Base-by-base conservation (phyloP, 352 stramenopile species). In the Phytophthora lateralis region DNA sequence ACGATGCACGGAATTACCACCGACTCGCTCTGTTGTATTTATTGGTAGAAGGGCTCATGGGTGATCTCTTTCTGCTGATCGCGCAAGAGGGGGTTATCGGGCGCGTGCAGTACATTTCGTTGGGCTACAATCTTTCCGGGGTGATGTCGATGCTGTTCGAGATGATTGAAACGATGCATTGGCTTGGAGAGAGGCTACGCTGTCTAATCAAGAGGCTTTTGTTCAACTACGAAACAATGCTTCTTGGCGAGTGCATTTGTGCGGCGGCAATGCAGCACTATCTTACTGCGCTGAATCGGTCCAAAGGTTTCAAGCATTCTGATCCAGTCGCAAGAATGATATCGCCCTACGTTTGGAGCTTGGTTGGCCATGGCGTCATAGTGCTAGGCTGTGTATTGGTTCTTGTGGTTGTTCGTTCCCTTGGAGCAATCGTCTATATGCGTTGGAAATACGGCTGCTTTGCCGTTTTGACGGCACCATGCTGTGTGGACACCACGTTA, bases 61-160 rank as follows among this genome's bases (percentile, higher is more conserved):
- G 46, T 15, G 70, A 78, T 24, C 24, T 78, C 4, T 75, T 75
- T 50, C 21, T 78, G 20, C 38, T 78, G 21, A 73, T 75, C 17
- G 66, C 70, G 24, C 57, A 75, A 32, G 66, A 72, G 29, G 66
- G 70, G 5, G n/a, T 65, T 18, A 44, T 55, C 15, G 61, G 61
- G 0, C 52, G 50, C 2, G 37, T 66, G 34, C 70, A 75, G 57
- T 78, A 75, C n/a, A 68, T 73, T 42, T 78, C 70, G 9, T 32
- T 75, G 14, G 54, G 70, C 41, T 78, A 78, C 48, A 78, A 78
- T 20, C 42, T 78, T 6, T 68, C 66, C 0, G 59, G 70, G 24
- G 49, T 78, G 7, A 55, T 78, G 44, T 75, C 70, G 18, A 64
- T 78, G 56, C 49, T 71, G 24, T 78, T 73, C 20, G 70, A 73